A percentile compares a stretch with the other conserved stretches of the same genome.
phyloP scores from a whole-genome alignment of 2,329 filamentous ascomycete species.

The Passalora sequoiae region DNA sequence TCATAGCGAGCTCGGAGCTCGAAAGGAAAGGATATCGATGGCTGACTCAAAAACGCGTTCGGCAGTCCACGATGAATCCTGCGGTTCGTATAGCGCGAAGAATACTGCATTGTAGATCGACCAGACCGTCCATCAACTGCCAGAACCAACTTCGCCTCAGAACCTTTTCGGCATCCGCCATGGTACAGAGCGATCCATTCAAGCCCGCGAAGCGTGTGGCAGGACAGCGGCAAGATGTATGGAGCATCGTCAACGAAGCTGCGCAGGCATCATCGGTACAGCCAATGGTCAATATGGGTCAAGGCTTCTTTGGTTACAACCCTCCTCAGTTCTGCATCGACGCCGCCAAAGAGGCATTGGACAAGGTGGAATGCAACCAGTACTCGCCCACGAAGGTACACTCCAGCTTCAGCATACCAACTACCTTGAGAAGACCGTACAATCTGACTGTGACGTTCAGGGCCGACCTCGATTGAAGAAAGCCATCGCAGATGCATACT shows the following conservation, averaged over 20 bases:
- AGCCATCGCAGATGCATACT: conserved; percentile 88
- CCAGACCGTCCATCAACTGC: too few relatives aligned
- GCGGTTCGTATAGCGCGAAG: too few relatives aligned
- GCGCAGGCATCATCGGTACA: conserved; percentile 59
- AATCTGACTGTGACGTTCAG: too few relatives aligned
- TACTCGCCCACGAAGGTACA: conserved; percentile 83
- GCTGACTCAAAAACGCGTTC: too few relatives aligned
- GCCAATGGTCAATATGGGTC: conserved; percentile 65
- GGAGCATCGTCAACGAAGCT: conserved; percentile 64
- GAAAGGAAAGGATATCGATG: too few relatives aligned
- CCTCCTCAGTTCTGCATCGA: conserved; percentile 85
- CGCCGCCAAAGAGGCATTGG: conserved; percentile 82
- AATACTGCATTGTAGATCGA: too few relatives aligned
- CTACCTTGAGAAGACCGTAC: too few relatives aligned
- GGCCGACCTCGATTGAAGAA: conserved; percentile 87
- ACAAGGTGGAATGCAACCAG: conserved; percentile 94
- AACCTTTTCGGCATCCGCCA: conserved; percentile 22
- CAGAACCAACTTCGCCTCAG: too few relatives aligned
- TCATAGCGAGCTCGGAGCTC: too few relatives aligned
- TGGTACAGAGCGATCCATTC: conserved; percentile 36
- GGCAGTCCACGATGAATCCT: too few relatives aligned
- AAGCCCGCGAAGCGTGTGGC: conserved; percentile 53
- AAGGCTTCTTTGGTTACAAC: conserved; percentile 87
- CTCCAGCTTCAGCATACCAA: too few relatives aligned
- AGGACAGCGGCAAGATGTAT: conserved; percentile 54